Conservation (phyloP, 306 rosid genomes). For the Herpetospermum pedunculosum region DNA sequence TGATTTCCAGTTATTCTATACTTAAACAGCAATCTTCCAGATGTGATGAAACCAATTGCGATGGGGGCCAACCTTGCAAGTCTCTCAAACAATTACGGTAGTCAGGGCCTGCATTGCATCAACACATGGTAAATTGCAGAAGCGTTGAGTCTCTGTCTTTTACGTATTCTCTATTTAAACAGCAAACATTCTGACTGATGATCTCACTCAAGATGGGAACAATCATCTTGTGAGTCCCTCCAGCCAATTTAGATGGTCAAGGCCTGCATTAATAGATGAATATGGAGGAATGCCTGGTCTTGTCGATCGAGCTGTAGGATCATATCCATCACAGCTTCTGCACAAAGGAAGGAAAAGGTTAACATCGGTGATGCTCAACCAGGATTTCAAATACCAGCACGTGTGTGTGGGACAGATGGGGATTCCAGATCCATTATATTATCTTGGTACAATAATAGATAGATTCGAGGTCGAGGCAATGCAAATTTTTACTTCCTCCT, state of each 20-base stretch:
- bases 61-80: constrained; percentile 7
- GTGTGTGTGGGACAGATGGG: neutral
- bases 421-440: neutral
- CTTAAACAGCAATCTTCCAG: constrained; percentile 1
- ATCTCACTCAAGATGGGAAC: neutral
- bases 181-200: constrained; percentile 1
- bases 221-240: neutral
- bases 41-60: neutral
- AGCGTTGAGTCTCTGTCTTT: neutral
- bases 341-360: neutral
- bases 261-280: neutral
- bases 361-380: neutral
- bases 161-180: neutral
- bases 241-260: neutral
- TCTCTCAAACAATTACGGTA: neutral
- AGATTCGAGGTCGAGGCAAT: neutral
- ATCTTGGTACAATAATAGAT: neutral
- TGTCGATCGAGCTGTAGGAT: neutral
- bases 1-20: neutral
- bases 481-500: neutral
- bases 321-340: neutral
- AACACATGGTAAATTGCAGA: neutral
- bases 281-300: neutral
- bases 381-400: neutral
- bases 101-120: neutral